Percentiles rank a stretch among this genome's conserved stretches.
Conservation (phyloP, 768 basidiomycete genomes). For the Russula brevipes region DNA sequence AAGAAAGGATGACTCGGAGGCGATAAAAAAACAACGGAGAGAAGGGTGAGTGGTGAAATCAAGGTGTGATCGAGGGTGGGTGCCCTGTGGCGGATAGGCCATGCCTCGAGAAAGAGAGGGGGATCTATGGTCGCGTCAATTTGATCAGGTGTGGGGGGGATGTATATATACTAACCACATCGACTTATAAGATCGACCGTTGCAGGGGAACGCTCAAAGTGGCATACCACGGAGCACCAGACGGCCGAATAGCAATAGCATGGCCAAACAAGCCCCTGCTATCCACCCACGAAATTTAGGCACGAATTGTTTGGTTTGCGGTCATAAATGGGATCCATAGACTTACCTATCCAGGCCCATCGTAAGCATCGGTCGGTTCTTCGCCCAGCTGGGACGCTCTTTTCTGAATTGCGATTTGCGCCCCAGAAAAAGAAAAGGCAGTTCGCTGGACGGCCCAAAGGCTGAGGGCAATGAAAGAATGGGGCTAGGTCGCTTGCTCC, state of each 20-base stretch:
- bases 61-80: constrained; percentile 17
- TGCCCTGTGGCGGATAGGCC: constrained; percentile 16
- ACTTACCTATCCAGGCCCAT: constrained; percentile 23
- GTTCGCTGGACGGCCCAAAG: not conserved
- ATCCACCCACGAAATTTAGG: constrained; percentile 22
- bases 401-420: constrained; percentile 13
- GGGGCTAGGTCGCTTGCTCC: constrained; percentile 21
- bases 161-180: constrained; percentile 23
- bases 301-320: constrained; percentile 23
- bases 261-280: constrained; percentile 18
- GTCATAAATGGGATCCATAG: not conserved
- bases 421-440: not conserved
- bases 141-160: constrained; percentile 1
- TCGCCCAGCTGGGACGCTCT: not conserved
- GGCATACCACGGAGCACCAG: constrained; percentile 19
- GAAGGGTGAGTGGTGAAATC: constrained; percentile 22
- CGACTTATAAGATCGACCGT: constrained; percentile 16
- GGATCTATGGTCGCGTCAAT: constrained; percentile 8
- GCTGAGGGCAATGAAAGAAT: constrained; percentile 9
- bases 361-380: constrained; percentile 3
- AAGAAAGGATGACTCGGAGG: not conserved
- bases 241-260: constrained; percentile 3
- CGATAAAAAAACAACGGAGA: constrained; percentile 14
- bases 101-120: constrained; percentile 8
- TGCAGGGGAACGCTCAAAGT: constrained; percentile 10